Conservation (phyloP, 441 rosid genomes). For the Mallotus repandus region DNA sequence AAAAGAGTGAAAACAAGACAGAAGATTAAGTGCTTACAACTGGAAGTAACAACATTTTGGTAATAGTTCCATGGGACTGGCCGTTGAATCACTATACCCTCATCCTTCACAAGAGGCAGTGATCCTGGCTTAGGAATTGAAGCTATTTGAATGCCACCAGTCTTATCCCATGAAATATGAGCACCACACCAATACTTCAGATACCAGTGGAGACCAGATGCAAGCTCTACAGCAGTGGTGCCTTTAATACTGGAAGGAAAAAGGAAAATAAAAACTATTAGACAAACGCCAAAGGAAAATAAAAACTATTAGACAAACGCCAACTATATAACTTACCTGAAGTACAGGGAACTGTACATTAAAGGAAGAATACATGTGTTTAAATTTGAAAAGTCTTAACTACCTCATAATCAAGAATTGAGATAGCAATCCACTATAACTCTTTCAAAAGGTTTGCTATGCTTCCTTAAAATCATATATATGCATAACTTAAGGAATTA, state of each 20-base stretch:
- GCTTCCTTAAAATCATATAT: neutral
- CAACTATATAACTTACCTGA: neutral
- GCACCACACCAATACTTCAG: constrained; percentile 83
- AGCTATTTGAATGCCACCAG: constrained; percentile 82
- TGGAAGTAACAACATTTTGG: constrained; percentile 95
- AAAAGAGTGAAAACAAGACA: constrained; percentile 16
- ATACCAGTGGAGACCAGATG: constrained; percentile 96
- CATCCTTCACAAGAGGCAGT: constrained; percentile 66
- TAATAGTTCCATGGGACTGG: constrained; percentile 98
- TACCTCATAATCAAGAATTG: constrained; percentile 5
- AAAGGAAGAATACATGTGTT: no score
- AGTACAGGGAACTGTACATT: neutral
- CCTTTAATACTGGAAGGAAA: constrained; percentile 61
- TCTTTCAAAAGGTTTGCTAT: neutral
- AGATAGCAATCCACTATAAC: neutral
- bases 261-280: constrained; percentile 1
- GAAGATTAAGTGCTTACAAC: constrained; percentile 59
- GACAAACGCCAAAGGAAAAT: neutral
- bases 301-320: neutral
- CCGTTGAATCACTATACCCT: constrained; percentile 65
- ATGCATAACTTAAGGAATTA: neutral
- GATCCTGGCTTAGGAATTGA: constrained; percentile 78
- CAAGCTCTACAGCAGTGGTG: constrained; percentile 83
- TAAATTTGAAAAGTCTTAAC: neutral
- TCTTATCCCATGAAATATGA: constrained; percentile 97